Evolutionary conservation across 140 eudicot genomes (phyloP), one percentile per base, ranked within the genome.

Genomic region (Oenanthe javanica): DNA sequence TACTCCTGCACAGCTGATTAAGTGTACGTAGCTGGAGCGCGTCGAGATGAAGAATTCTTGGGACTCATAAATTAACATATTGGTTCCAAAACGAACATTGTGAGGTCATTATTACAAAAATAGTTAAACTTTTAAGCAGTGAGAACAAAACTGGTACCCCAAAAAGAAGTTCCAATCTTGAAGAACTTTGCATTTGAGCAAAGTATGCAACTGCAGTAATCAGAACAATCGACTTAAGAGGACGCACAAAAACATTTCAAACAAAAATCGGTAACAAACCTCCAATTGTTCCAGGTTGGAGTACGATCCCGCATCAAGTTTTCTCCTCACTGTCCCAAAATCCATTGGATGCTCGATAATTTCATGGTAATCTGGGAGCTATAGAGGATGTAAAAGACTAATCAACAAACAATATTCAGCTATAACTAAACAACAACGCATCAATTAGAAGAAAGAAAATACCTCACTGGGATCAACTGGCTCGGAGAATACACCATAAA

Each of bases 381-480:
- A 91, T 84, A 86, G 21, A 79, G 43, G 81, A 84, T 63, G 54
- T 11, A 79, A 49, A 86, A 27, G 19, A 84, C 57, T 66, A 85
- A 71, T 75, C 51, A 66, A 49, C 12, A 8, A 70, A 66, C 66
- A 10, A 69, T 40, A 76, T 78, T 61, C 77, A 74, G 31, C 75
- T 48, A 72, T 42, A 40, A 73, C 61, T 4, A 50, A 52, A 54
- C 59, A 79, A 47, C 4, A 7, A 77, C 14, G 9, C 49, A 75
- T 51, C 51, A 72, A 73, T 57, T 46, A 47, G 69, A 69, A 42
- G 31, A 1, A 1, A 10, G n/a, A 12, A 81, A 80, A 52, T 79
- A 95, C 99, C 99, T 95, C 99, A 66, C 90, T 81, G 10, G 87
- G 90, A 88, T 92, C 97, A 81, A 95, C 99, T 1, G 99, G 99